Percentiles rank a stretch among this genome's conserved stretches.
Conservation (phyloP, 208 protist species). For the Leptomonas seymouri region DNA sequence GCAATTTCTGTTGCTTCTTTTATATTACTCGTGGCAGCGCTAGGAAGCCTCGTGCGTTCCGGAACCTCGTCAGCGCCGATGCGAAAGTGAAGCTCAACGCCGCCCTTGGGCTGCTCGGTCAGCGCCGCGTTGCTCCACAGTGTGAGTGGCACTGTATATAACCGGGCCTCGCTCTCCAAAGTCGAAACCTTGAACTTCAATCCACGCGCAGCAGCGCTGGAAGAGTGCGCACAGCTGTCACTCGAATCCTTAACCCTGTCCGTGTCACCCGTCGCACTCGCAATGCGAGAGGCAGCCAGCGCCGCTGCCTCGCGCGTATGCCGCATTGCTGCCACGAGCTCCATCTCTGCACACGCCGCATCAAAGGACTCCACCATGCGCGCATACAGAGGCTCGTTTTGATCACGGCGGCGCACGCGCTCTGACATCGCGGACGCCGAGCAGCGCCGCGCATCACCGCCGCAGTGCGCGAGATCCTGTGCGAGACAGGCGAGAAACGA, state of each 20-base stretch:
- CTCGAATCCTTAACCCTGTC: background rate
- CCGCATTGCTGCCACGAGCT: slow-evolving; percentile 6
- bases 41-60: background rate
- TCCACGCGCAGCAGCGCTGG: background rate
- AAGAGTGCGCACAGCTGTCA: background rate
- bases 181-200: background rate
- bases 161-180: slow-evolving; percentile 23
- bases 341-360: slow-evolving; percentile 12
- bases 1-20: too few species aligned
- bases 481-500: slow-evolving; percentile 48
- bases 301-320: slow-evolving; percentile 9
- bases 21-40: background rate
- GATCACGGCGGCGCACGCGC: slow-evolving; percentile 3
- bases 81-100: slow-evolving; percentile 20
- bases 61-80: slow-evolving; percentile 5
- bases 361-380: slow-evolving; percentile 27
- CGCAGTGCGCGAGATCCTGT: slow-evolving; percentile 31
- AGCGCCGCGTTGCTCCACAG: slow-evolving; percentile 16
- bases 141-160: slow-evolving; percentile 20
- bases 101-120: background rate
- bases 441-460: background rate
- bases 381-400: slow-evolving; percentile 41
- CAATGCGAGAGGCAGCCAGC: background rate
- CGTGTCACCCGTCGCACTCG: background rate
- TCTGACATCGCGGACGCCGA: background rate